phyloP scores from a whole-genome alignment of 768 basidiomycete species.

The Strobilomyces echinocephalus region DNA sequence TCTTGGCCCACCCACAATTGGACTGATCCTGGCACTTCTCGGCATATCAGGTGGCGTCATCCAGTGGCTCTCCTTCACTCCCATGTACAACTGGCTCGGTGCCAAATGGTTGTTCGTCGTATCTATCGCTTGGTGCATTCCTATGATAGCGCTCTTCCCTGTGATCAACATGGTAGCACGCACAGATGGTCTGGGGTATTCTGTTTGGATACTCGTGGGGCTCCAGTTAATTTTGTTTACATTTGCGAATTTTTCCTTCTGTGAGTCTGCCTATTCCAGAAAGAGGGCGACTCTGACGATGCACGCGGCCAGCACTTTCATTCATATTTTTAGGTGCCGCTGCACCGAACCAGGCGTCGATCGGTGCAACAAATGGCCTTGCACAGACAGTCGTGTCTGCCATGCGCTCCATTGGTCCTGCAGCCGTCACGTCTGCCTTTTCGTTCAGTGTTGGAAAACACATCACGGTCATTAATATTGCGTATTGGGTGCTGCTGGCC shows the following conservation, averaged over 20 bases:
- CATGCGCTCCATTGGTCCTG: conserved; percentile 29
- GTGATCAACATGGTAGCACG: conserved; percentile 36
- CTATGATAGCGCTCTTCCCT: conserved; percentile 42
- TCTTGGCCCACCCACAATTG: conserved; percentile 29
- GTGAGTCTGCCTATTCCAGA: conserved; percentile 33
- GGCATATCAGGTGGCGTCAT: conserved; percentile 38
- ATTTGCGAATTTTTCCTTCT: conserved; percentile 47
- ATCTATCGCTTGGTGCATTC: conserved; percentile 45
- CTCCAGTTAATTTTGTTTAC: conserved; percentile 46
- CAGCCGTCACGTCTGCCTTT: conserved; percentile 24
- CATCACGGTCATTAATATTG: conserved; percentile 52
- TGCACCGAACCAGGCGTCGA: conserved; percentile 60
- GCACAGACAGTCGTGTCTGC: conserved; percentile 27
- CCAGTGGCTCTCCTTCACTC: conserved; percentile 59
- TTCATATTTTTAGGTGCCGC: conserved; percentile 67
- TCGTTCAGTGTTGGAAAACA: conserved; percentile 28
- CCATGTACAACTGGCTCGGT: conserved; percentile 51
- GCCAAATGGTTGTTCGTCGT: conserved; percentile 53
- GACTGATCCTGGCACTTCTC: conserved; percentile 20
- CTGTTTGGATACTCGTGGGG: conserved; percentile 48
- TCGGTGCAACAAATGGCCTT: conserved; percentile 70
- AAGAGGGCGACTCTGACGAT: background rate
- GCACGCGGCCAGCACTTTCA: conserved; percentile 44
- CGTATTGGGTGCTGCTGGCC: conserved; percentile 40
- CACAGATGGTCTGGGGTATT: conserved; percentile 33